Evolutionary conservation across 495 filamentous ascomycete genomes (phyloP), one percentile per base, ranked within the genome.

Genomic region (Lophiostoma macrostomum): DNA sequence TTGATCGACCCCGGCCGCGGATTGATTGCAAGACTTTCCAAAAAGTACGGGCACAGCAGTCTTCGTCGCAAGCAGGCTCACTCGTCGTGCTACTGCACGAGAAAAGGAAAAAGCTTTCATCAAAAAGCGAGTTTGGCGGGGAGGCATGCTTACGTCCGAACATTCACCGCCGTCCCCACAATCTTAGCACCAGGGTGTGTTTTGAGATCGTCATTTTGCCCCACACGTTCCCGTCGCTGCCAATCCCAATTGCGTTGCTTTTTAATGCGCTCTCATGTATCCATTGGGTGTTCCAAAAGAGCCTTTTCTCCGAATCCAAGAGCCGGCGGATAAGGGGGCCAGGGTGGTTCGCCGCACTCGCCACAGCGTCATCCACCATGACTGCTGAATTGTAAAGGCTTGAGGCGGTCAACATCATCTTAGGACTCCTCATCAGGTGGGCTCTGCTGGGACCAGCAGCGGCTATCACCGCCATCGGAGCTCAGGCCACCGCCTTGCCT

Each of bases 201-300:
- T 5, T 19, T 5, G 44, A 20, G 57, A 60, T 60, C 50, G 45
- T n/a, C 50, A 16, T 36, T 4, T n/a, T 42, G 57, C 57, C 57
- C 57, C 57, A 60, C 57, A 60, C 50, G 57, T 60, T 60, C 57
- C 43, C 43, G 34, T n/a, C 36, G 18, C 36, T 20, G 22, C 23
- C 14, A 18, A 11, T 45, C 14, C 10, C 28, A 46, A 29, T 32
- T 18, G 8, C 4, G 2, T 7, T 25, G n/a, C 13, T 37, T 16
- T 6, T 37, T 16, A 14, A 37, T 14, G n/a, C 34, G 5, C 6
- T 18, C 13, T 14, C 34, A 18, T 37, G 34, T 37, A 37, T 8
- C 29, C 7, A n/a, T 32, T 8, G n/a, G 8, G 7, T 32, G 29
- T 32, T n/a, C 34, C 34, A 14, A 18, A 14, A 12, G 20, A 14